A percentile compares a stretch with the other conserved stretches of the same genome.
These are phyloP conservation scores for Epichloe aotearoae DNA, from an alignment of 2,329 filamentous ascomycete species.

Conservation along the genomic window DNA sequence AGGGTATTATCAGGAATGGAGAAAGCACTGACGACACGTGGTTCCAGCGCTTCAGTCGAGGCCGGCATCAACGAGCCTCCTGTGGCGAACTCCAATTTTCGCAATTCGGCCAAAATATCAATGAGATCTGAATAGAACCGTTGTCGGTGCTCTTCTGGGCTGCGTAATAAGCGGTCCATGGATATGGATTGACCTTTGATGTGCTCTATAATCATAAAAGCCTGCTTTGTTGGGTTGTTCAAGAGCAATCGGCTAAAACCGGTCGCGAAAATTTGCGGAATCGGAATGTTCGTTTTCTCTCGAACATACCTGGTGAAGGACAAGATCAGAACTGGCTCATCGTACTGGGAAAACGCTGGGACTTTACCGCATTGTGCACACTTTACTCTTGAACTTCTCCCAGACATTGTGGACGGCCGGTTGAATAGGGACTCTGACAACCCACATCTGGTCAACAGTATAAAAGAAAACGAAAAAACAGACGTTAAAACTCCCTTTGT, in stretches of 20 bases:
- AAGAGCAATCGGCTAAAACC: background rate
- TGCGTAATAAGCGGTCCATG: background rate
- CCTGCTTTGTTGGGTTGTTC: background rate
- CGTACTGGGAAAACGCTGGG: too few relatives aligned
- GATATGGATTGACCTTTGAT: background rate
- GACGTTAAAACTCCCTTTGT: too few relatives aligned
- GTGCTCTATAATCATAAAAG: background rate
- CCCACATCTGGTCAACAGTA: background rate
- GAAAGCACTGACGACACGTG: background rate
- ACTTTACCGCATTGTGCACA: background rate
- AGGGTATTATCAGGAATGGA: background rate
- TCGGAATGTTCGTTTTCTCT: background rate
- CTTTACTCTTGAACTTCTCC: background rate
- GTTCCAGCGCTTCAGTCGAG: background rate
- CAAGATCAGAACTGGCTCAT: too few relatives aligned
- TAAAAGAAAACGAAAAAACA: background rate
- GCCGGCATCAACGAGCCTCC: background rate
- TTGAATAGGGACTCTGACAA: background rate
- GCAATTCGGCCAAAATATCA: background rate
- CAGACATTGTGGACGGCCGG: background rate
- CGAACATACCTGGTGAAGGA: background rate
- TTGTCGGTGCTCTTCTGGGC: background rate
- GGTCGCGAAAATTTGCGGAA: background rate
- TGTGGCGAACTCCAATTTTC: background rate
- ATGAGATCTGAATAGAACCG: background rate